These are phyloP conservation scores for Exsudoporus frostii DNA, from an alignment of 768 basidiomycete species.

Conservation along the genomic window DNA sequence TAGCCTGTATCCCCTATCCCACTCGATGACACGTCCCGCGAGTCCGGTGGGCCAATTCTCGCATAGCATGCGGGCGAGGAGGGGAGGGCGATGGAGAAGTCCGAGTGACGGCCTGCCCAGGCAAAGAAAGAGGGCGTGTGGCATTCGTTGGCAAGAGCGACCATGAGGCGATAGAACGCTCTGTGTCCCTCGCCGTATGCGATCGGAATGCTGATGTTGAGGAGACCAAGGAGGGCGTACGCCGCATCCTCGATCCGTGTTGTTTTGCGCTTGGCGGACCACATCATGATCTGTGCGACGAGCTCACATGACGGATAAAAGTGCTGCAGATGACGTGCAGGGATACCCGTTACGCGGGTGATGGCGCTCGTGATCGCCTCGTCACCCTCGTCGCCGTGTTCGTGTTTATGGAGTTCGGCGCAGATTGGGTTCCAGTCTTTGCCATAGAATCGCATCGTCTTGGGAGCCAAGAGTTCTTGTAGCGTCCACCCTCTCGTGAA, in stretches of 20 bases:
- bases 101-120: constrained; percentile 11
- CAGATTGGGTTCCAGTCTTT: constrained; percentile 11
- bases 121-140: constrained; percentile 8
- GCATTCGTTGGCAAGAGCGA: constrained; percentile 10
- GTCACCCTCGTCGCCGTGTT: constrained; percentile 5
- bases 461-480: constrained; percentile 14
- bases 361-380: not conserved
- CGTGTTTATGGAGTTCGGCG: not conserved
- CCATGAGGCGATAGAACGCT: constrained; percentile 11
- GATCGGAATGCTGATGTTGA: constrained; percentile 10
- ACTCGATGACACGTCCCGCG: not conserved
- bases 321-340: not conserved
- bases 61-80: constrained; percentile 8
- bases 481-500: constrained; percentile 15
- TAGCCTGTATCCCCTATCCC: not conserved
- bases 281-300: constrained; percentile 9
- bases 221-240: constrained; percentile 11
- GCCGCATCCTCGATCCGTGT: constrained; percentile 7
- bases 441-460: constrained; percentile 10
- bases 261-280: constrained; percentile 8
- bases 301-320: constrained; percentile 5
- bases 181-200: constrained; percentile 7
- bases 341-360: constrained; percentile 5
- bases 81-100: constrained; percentile 7
- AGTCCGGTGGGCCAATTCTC: not conserved